Percentiles rank a stretch among this genome's conserved stretches.
Conservation (phyloP, 1,284 basidiomycete species). For the Mycena citricolor region DNA sequence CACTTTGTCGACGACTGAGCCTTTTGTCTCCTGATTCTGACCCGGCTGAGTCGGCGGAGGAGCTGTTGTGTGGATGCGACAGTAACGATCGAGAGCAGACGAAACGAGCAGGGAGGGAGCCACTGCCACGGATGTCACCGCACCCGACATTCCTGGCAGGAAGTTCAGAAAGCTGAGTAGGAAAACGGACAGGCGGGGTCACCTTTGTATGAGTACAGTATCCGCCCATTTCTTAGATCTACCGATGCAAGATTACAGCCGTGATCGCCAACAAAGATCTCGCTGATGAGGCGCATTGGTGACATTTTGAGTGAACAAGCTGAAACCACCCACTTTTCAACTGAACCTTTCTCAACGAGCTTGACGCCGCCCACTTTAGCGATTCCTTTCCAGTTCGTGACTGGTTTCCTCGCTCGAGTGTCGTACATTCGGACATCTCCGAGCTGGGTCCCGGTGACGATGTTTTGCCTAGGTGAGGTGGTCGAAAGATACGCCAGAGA, state of each 20-base stretch:
- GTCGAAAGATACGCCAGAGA: constrained; percentile 57
- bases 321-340: constrained; percentile 65
- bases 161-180: constrained; percentile 11
- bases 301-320: no score
- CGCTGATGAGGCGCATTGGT: constrained; percentile 44
- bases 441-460: constrained; percentile 75
- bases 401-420: constrained; percentile 72
- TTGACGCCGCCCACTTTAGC: constrained; percentile 69
- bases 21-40: constrained; percentile 60
- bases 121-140: constrained; percentile 62
- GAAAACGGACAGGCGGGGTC: constrained; percentile 8
- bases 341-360: constrained; percentile 56
- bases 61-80: constrained; percentile 71
- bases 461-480: constrained; percentile 37
- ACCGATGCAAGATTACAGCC: constrained; percentile 69
- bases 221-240: constrained; percentile 73
- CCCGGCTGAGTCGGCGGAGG: constrained; percentile 52
- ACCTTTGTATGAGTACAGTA: constrained; percentile 77
- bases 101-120: constrained; percentile 55
- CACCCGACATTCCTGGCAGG: constrained; percentile 61
- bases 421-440: constrained; percentile 83
- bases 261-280: constrained; percentile 75
- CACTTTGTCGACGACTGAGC: constrained; percentile 63
- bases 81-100: constrained; percentile 64
- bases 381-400: constrained; percentile 63